A percentile compares a stretch with the other conserved stretches of the same genome.
Evolutionary conservation across 140 eudicot species (phyloP).

Genomic region (Flaveria floridana): DNA sequence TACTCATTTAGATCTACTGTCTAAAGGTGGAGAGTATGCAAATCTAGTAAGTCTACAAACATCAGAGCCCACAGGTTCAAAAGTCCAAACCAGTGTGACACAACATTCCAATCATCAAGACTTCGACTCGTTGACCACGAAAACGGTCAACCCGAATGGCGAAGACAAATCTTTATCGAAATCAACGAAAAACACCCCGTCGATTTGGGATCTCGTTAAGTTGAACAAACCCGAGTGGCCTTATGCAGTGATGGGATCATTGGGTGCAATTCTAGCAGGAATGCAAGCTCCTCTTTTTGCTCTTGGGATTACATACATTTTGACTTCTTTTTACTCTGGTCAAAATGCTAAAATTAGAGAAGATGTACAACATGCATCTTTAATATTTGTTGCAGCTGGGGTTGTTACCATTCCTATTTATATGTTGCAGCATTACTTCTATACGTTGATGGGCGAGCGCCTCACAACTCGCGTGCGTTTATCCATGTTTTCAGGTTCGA

Average conservation of each 20-base stretch:
- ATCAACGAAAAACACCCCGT: constrained; percentile 31
- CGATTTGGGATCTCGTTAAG: constrained; percentile 67
- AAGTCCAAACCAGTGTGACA: constrained; percentile 21
- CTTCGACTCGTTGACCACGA: constrained; percentile 17
- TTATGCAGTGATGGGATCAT: constrained; percentile 65
- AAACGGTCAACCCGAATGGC: constrained; percentile 23
- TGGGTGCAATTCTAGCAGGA: constrained; percentile 79
- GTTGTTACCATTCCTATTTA: constrained; percentile 56
- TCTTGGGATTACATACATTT: constrained; percentile 61
- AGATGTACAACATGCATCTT: constrained; percentile 50
- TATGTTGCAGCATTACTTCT: constrained; percentile 79
- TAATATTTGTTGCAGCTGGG: constrained; percentile 61
- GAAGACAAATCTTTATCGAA: constrained; percentile 11
- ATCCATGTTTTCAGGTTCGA: constrained; percentile 74
- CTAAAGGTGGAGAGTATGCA: constrained; percentile 64
- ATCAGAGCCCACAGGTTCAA: constrained; percentile 34
- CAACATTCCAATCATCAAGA: constrained; percentile 8
- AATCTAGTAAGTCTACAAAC: constrained; percentile 55
- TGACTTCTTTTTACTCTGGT: constrained; percentile 67
- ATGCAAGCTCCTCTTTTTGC: constrained; percentile 79
- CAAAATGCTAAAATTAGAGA: constrained; percentile 50
- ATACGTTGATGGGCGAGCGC: constrained; percentile 79
- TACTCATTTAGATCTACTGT: constrained; percentile 50
- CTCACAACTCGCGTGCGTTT: constrained; percentile 73
- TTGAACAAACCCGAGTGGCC: constrained; percentile 83